Percentiles rank a stretch among this genome's conserved stretches.
Conservation (phyloP, 129 eudicot genomes). For the Tagetes erecta region DNA sequence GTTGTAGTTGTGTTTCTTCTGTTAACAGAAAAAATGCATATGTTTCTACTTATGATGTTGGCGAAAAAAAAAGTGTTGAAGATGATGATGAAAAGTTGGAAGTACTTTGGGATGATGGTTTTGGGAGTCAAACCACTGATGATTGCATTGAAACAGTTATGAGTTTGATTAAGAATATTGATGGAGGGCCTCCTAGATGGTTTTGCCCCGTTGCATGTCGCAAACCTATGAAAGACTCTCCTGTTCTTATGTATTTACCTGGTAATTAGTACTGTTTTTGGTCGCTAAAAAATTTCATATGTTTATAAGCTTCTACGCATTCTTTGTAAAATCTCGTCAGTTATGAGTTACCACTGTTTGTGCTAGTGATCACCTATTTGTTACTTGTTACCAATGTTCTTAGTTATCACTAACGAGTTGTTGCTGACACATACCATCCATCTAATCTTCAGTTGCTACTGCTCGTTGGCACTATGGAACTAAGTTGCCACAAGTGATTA, state of each 20-base stretch:
- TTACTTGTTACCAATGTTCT: no score
- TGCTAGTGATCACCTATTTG: no score
- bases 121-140: constrained; percentile 58
- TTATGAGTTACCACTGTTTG: no score
- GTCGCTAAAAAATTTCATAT: neutral
- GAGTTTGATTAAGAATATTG: constrained; percentile 56
- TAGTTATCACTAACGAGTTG: no score
- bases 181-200: constrained; percentile 94
- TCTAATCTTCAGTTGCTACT: no score
- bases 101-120: constrained; percentile 88
- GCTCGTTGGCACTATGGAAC: no score
- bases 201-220: constrained; percentile 71
- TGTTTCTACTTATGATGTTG: constrained; percentile 26
- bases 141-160: constrained; percentile 53
- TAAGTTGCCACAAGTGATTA: no score
- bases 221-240: constrained; percentile 58
- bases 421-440: no score
- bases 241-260: constrained; percentile 80
- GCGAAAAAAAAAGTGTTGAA: constrained; percentile 21
- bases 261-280: constrained; percentile 44
- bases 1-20: constrained; percentile 41
- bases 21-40: constrained; percentile 25
- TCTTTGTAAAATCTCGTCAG: no score
- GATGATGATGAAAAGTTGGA: constrained; percentile 42
- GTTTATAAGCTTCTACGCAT: no score